Conservation (phyloP, 2,329 filamentous ascomycete species). For the Leptoxyphium fumago region DNA sequence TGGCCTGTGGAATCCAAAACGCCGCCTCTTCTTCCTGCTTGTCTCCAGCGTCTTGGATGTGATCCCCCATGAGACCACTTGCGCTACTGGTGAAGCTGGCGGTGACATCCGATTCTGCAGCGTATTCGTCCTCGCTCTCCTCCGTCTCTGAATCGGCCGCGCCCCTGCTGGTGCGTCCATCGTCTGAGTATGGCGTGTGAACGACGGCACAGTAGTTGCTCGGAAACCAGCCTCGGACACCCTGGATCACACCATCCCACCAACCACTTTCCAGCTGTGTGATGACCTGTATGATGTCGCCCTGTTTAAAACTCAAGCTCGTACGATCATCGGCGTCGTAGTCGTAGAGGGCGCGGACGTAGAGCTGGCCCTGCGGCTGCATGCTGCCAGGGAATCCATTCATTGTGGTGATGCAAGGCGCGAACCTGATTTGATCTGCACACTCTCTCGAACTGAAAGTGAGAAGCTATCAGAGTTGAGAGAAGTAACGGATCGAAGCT, state of each 20-base stretch:
- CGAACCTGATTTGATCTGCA: neutral
- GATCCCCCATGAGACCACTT: constrained; percentile 29
- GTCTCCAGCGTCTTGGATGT: constrained; percentile 6
- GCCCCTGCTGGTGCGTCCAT: constrained; percentile 47
- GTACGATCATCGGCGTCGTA: constrained; percentile 96
- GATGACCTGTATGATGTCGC: constrained; percentile 95
- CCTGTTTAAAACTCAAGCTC: constrained; percentile 89
- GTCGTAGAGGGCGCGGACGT: constrained; percentile 90
- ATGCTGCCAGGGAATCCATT: constrained; percentile 35
- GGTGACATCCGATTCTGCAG: constrained; percentile 36
- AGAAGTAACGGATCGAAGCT: neutral
- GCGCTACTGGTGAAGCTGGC: constrained; percentile 24
- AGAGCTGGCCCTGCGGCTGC: constrained; percentile 48
- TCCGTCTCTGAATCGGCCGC: constrained; percentile 17
- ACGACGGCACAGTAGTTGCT: constrained; percentile 96
- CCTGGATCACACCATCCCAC: constrained; percentile 98
- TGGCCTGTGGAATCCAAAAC: constrained; percentile 98
- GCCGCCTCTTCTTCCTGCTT: constrained; percentile 69
- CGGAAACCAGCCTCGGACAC: constrained; percentile 94
- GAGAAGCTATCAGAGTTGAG: neutral
- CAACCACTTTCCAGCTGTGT: constrained; percentile 96
- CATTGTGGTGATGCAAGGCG: constrained; percentile 22
- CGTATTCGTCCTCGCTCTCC: constrained; percentile 52
- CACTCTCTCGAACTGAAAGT: neutral
- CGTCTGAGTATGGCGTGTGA: constrained; percentile 57